phyloP scores from a whole-genome alignment of 345 rosid species.

The Brassica carinata region DNA sequence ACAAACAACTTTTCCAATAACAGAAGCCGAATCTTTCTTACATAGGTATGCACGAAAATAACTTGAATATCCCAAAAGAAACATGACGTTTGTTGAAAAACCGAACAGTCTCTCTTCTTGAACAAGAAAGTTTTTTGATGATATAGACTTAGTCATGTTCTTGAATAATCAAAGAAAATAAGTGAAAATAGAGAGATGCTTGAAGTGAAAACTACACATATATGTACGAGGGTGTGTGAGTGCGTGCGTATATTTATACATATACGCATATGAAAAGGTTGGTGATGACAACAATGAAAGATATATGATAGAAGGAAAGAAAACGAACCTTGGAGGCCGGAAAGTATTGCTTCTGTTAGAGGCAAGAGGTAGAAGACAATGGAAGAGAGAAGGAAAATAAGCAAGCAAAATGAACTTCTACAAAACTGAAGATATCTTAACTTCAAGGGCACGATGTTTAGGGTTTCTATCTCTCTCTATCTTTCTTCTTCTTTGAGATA shows the following conservation, averaged over 20 bases:
- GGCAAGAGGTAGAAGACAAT: conserved; percentile 52
- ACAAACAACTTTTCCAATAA: neutral
- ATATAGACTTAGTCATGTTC: conserved; percentile 31
- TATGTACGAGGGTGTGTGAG: neutral
- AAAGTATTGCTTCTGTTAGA: conserved; percentile 36
- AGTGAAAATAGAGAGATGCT: conserved; percentile 25
- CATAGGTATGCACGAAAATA: neutral
- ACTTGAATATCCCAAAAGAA: conserved; percentile 9
- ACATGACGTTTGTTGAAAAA: conserved; percentile 19
- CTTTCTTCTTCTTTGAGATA: conserved; percentile 39
- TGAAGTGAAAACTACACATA: conserved; percentile 15
- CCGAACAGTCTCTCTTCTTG: neutral
- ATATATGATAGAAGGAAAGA: conserved; percentile 25
- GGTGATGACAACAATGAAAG: conserved; percentile 32
- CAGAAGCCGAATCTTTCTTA: conserved; percentile 15
- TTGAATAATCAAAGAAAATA: conserved; percentile 28
- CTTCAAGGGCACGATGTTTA: conserved; percentile 69
- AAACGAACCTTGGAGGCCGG: conserved; percentile 50
- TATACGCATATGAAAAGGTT: neutral
- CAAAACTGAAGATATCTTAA: conserved; percentile 48
- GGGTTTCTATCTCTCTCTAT: conserved; percentile 37
- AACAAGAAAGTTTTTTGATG: conserved; percentile 9
- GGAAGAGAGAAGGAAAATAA: conserved; percentile 35
- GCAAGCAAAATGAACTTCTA: conserved; percentile 38
- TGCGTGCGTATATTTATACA: conserved; percentile 6